Conservation (phyloP, 192 early-diverging fungal species). For the Backusella psychrophila region DNA sequence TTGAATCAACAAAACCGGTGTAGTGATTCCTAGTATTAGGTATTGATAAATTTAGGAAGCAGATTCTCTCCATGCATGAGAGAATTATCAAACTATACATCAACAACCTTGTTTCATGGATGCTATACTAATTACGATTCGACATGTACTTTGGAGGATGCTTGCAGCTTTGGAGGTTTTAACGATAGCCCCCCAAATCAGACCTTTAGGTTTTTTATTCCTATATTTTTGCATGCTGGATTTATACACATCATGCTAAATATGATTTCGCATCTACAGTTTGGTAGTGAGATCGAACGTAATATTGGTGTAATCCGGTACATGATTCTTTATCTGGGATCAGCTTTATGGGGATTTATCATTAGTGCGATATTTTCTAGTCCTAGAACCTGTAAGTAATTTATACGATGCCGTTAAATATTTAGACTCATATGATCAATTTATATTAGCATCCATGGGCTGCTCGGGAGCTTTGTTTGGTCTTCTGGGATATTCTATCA, state of each 20-base stretch:
- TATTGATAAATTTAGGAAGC: slow-evolving; percentile 69
- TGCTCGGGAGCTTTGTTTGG: slow-evolving; percentile 62
- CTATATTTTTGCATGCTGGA: slow-evolving; percentile 85
- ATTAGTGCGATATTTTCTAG: slow-evolving; percentile 67
- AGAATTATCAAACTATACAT: too few species aligned
- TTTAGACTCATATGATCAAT: background rate
- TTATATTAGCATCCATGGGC: slow-evolving; percentile 47
- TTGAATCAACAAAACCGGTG: background rate
- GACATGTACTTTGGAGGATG: slow-evolving; percentile 54
- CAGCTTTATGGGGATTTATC: slow-evolving; percentile 74
- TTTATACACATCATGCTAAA: slow-evolving; percentile 76
- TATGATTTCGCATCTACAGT: slow-evolving; percentile 64
- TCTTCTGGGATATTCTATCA: slow-evolving; percentile 69
- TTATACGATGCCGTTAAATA: background rate
- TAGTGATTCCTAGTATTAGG: slow-evolving; percentile 10
- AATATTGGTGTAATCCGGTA: slow-evolving; percentile 75
- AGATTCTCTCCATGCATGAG: slow-evolving; percentile 86
- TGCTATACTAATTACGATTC: background rate
- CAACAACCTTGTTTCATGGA: slow-evolving; percentile 14
- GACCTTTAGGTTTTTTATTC: slow-evolving; percentile 74
- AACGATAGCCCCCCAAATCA: slow-evolving; percentile 56
- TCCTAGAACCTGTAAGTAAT: slow-evolving; percentile 5
- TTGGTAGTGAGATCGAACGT: slow-evolving; percentile 71
- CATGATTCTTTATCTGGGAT: slow-evolving; percentile 56
- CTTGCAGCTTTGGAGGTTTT: slow-evolving; percentile 62